Evolutionary conservation across 2,329 filamentous ascomycete species (phyloP).

Genomic region (Nannizzia gypsea): DNA sequence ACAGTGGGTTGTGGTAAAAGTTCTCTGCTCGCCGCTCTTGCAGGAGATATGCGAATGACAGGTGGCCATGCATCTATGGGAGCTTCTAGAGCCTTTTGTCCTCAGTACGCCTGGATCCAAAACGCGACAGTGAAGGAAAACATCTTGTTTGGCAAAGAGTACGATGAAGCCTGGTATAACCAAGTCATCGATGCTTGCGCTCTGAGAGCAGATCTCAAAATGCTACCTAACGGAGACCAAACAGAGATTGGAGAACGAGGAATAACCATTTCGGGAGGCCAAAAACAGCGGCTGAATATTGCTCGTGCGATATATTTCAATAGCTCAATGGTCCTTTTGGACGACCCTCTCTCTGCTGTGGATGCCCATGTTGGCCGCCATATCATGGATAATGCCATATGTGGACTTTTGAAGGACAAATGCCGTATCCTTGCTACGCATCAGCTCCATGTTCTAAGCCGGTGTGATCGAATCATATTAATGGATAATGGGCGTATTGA

Average conservation of each 20-base stretch:
- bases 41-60: slow-evolving; percentile 86
- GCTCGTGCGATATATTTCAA: slow-evolving; percentile 62
- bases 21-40: slow-evolving; percentile 75
- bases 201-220: slow-evolving; percentile 72
- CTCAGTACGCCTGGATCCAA: slow-evolving; percentile 96
- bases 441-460: slow-evolving; percentile 81
- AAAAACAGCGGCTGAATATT: slow-evolving; percentile 92
- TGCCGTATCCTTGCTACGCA: slow-evolving; percentile 87
- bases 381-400: slow-evolving; percentile 88
- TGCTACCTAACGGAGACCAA: slow-evolving; percentile 76
- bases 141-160: slow-evolving; percentile 74
- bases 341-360: slow-evolving; percentile 49
- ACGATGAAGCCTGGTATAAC: slow-evolving; percentile 67
- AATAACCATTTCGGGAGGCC: slow-evolving; percentile 88
- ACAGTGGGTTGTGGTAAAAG: slow-evolving; percentile 72
- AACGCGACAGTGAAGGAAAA: slow-evolving; percentile 80
- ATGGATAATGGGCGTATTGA: slow-evolving; percentile 78
- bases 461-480: slow-evolving; percentile 86
- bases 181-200: slow-evolving; percentile 79
- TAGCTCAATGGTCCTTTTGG: slow-evolving; percentile 51
- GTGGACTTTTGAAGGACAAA: slow-evolving; percentile 77
- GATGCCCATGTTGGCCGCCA: slow-evolving; percentile 50
- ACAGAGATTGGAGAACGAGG: slow-evolving; percentile 94
- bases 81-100: slow-evolving; percentile 76
- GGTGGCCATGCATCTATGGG: slow-evolving; percentile 62